phyloP scores from a whole-genome alignment of 192 early-diverging fungal genomes.

The Podila horticola region DNA sequence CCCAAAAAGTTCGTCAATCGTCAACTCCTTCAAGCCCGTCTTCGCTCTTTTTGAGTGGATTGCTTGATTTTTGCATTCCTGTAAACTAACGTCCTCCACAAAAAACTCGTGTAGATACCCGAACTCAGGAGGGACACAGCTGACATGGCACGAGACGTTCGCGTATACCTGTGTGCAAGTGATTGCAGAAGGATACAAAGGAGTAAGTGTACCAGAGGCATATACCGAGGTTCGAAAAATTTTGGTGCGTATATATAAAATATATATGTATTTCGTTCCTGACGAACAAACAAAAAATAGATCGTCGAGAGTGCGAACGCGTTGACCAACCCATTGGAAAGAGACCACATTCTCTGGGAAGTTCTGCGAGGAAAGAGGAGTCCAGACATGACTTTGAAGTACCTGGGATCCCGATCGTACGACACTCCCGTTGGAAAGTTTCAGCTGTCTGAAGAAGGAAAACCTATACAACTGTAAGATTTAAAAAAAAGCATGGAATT shows the following conservation, averaged over 20 bases:
- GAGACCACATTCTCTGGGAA: neutral
- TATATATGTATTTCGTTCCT: no score
- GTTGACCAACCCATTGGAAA: slow-evolving; percentile 1
- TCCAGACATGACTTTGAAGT: slow-evolving; percentile 15
- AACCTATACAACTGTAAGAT: slow-evolving; percentile 3
- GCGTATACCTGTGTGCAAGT: slow-evolving; percentile 37
- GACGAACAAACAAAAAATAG: neutral
- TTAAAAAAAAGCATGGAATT: neutral
- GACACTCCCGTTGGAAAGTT: slow-evolving; percentile 23
- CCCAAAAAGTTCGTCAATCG: neutral
- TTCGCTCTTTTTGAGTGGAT: neutral
- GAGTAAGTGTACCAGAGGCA: slow-evolving; percentile 10
- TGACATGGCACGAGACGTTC: slow-evolving; percentile 46
- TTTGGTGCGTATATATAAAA: no score
- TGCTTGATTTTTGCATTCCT: no score
- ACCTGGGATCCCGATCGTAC: slow-evolving; percentile 1
- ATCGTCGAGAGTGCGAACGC: slow-evolving; percentile 9
- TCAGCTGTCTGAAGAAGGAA: slow-evolving; percentile 5
- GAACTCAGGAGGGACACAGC: slow-evolving; percentile 2
- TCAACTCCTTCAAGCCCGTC: no score
- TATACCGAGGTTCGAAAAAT: no score
- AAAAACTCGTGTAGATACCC: slow-evolving; percentile 18
- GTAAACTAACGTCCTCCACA: no score
- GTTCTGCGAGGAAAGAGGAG: slow-evolving; percentile 20
- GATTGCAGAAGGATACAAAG: slow-evolving; percentile 21